Base-by-base conservation (phyloP, 345 rosid genomes). In the Capsella bursapastoris region DNA sequence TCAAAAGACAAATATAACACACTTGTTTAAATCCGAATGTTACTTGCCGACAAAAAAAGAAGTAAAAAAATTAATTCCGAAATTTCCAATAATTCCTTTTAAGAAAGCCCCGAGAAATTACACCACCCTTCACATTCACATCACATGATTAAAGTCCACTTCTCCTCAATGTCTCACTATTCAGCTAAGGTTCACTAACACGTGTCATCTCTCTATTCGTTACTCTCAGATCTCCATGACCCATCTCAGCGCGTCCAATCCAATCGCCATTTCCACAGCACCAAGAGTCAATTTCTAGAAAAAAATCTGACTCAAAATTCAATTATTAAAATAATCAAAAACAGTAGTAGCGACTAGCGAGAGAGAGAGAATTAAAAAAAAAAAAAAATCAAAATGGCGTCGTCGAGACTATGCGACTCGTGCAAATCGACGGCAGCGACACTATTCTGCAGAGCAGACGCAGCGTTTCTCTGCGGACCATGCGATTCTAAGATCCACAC, bases 401-500 rank as follows among this genome's bases (percentile, higher is more conserved):
- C 97, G 31, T 86, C 97, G 4, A 89, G 84, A 86, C 82, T 85
- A 0, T 93, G 98, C 72, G 96, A 90, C 66, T 89, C 93, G 0
- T 94, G 98, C 81, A 89, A 90, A 72, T 94, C 91, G 12, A 83
- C 93, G 32, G 71, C 95, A 2, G 91, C 98, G 6, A 80, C 85
- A 37, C 72, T 94, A 45, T 94, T 81, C 83, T 91, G 97, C 89
- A 81, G 89, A 0, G 93, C 95, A 0, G 97, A 91, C 84, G 80
- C 98, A 2, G 98, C 97, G 34, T 94, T 91, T 64, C 94, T 94
- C 57, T 94, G 98, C 82, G 34, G 78, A 63, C 83, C 62, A 64
- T 94, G 98, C 67, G 98, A 94, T 81, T 73, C 87, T 10, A 88
- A 84, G 57, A 67, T 94, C 79, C 98, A 94, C 76, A 84, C 90